Evolutionary conservation across 345 rosid species (phyloP), one percentile per base, ranked within the genome.

Genomic region (Abelmoschus esculentus): DNA sequence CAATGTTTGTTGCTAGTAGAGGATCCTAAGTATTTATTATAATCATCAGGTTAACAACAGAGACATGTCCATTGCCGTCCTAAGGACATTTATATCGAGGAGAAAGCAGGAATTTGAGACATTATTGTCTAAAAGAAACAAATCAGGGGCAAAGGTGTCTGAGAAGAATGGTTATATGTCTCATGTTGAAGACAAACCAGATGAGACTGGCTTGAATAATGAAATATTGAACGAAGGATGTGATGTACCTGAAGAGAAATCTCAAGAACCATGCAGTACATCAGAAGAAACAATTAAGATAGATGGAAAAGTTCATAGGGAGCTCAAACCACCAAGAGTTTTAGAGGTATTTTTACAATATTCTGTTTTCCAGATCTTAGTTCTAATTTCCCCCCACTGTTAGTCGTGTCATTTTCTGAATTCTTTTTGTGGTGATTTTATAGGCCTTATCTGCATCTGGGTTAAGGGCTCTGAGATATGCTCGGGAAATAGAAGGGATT

Each of bases 391-490:
- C 6, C 53, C 14, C 31, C 8, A 17, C 3, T 70, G 31, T 42
- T 52, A 66, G 70, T 63, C 28, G 44, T 52, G 61, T 34, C 64
- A 15, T 15, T 61, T 52, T 58, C 15, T 55, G n/a, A 71, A 50
- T 44, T 52, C 47, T 56, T 75, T 74, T 2, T 73, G 38, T 58
- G 71, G 13, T 72, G 59, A 58, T 62, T 74, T n/a, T 70, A 11
- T 73, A 96, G 99, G 99, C 99, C 17, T 62, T 96, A 77, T 90
- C 99, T 46, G 99, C 98, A 69, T 96, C 99, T 1, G 99, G 99
- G 49, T 77, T 96, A 78, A 82, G 99, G 75, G 92, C 98, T 74
- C 77, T 90, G 55, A 89, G 99, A 82, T 96, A 96, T 84, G 97
- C 97, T 68, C 87, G 85, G 67, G 99, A 95, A 81, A 80, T 95